phyloP scores from a whole-genome alignment of 352 stramenopile genomes.

The Hyphochytrium catenoides region DNA sequence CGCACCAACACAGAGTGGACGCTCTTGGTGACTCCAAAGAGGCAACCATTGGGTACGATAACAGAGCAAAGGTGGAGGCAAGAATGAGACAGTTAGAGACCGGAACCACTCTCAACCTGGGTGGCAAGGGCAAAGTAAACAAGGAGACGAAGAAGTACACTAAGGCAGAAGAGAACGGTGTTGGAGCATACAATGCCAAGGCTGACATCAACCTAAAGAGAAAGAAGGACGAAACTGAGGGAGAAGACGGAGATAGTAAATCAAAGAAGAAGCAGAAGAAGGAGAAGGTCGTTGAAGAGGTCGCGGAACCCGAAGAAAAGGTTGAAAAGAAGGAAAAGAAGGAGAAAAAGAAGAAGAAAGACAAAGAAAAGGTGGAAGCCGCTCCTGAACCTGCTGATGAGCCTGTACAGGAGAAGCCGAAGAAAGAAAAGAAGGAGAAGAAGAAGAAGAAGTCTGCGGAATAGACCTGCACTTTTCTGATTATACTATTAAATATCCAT shows the following conservation, averaged over 20 bases:
- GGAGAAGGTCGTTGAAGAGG: constrained; percentile 7
- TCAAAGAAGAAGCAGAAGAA: constrained; percentile 25
- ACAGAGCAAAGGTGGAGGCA: constrained; percentile 92
- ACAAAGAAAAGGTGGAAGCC: constrained; percentile 31
- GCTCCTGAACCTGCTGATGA: constrained; percentile 11
- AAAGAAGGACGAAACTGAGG: constrained; percentile 60
- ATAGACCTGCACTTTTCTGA: constrained; percentile 3
- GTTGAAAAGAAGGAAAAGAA: constrained; percentile 24
- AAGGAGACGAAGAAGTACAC: constrained; percentile 69
- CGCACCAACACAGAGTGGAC: too few species aligned
- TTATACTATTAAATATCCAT: background rate
- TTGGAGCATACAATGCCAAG: constrained; percentile 74
- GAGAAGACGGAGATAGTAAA: constrained; percentile 15
- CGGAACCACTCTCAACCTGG: constrained; percentile 49
- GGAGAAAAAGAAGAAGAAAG: constrained; percentile 21
- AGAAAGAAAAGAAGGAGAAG: constrained; percentile 37
- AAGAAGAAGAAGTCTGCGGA: constrained; percentile 36
- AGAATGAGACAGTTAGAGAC: constrained; percentile 92
- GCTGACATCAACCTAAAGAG: constrained; percentile 78
- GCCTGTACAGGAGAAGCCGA: constrained; percentile 10
- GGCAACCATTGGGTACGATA: constrained; percentile 88
- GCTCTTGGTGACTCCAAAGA: constrained; percentile 86
- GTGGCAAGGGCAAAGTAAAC: constrained; percentile 68
- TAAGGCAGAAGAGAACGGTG: constrained; percentile 27
- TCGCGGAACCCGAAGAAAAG: constrained; percentile 17